Percentiles rank a stretch among this genome's conserved stretches.
phyloP scores from a whole-genome alignment of 2,329 filamentous ascomycete genomes.

The Calonectria montana region DNA sequence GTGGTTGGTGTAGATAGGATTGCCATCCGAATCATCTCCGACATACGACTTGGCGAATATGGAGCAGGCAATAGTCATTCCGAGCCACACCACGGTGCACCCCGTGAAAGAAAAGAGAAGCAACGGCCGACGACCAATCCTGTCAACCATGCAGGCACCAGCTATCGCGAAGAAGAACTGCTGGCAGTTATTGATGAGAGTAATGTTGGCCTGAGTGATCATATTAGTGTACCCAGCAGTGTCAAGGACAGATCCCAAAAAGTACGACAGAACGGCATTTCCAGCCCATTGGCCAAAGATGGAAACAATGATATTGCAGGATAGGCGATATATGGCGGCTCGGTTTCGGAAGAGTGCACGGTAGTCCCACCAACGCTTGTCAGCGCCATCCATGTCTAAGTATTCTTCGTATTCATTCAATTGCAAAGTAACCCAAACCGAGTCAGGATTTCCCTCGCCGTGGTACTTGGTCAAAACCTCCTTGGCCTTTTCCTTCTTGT shows the following conservation, averaged over 20 bases:
- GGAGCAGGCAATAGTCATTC: slow-evolving; percentile 59
- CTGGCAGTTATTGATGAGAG: slow-evolving; percentile 62
- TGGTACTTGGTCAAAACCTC: slow-evolving; percentile 55
- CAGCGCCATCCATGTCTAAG: slow-evolving; percentile 55
- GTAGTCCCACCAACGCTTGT: slow-evolving; percentile 62
- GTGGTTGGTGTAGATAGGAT: slow-evolving; percentile 45
- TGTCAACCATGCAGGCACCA: slow-evolving; percentile 62
- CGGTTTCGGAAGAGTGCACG: slow-evolving; percentile 55
- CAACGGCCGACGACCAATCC: slow-evolving; percentile 63
- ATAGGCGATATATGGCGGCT: slow-evolving; percentile 54
- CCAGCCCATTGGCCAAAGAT: slow-evolving; percentile 61
- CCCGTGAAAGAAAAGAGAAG: slow-evolving; percentile 62
- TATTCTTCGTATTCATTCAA: slow-evolving; percentile 56
- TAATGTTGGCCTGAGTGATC: slow-evolving; percentile 59
- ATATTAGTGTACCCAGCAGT: slow-evolving; percentile 59
- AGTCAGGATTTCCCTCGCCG: slow-evolving; percentile 57
- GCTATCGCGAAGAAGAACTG: slow-evolving; percentile 61
- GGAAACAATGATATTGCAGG: slow-evolving; percentile 50
- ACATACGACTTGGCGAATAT: slow-evolving; percentile 48
- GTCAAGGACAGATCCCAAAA: slow-evolving; percentile 60
- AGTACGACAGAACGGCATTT: slow-evolving; percentile 59
- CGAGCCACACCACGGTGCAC: slow-evolving; percentile 62
- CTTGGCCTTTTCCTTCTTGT: slow-evolving; percentile 50
- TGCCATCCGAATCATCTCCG: slow-evolving; percentile 43
- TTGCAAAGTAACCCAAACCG: slow-evolving; percentile 58